Conservation (phyloP, 768 basidiomycete genomes). For the Boletus sensibilis region DNA sequence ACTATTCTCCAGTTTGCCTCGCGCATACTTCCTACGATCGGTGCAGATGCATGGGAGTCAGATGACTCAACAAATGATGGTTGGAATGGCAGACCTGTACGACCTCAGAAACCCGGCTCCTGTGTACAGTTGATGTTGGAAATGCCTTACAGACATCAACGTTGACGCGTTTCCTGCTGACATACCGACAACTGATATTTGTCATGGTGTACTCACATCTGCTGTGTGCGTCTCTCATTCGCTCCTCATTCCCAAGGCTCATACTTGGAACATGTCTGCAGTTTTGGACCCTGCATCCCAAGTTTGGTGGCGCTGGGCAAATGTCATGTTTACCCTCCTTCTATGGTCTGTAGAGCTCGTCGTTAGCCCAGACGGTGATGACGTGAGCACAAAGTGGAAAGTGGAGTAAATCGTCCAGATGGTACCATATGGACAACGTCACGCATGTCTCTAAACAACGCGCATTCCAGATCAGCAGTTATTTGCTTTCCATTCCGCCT, state of each 20-base stretch:
- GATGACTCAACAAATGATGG: constrained; percentile 60
- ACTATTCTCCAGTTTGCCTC: constrained; percentile 79
- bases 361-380: constrained; percentile 76
- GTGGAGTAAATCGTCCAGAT: constrained; percentile 45
- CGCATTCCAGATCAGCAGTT: constrained; percentile 19
- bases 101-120: neutral
- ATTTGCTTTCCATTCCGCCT: constrained; percentile 73
- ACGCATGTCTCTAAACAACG: constrained; percentile 2
- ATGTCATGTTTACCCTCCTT: constrained; percentile 80
- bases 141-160: constrained; percentile 59
- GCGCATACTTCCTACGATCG: constrained; percentile 80
- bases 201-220: constrained; percentile 87
- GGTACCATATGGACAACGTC: constrained; percentile 9
- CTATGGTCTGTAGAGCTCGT: constrained; percentile 82
- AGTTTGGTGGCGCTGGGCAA: constrained; percentile 92
- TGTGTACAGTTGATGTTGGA: constrained; percentile 9
- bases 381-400: constrained; percentile 70
- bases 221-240: constrained; percentile 53
- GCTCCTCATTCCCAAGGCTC: neutral
- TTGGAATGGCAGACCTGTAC: constrained; percentile 73
- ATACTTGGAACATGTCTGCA: constrained; percentile 26
- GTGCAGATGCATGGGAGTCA: constrained; percentile 74
- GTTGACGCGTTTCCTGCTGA: constrained; percentile 69
- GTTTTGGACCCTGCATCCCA: constrained; percentile 89
- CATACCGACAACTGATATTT: constrained; percentile 82